Evolutionary conservation across 805 yeast species (phyloP), one percentile per base, ranked within the genome.

Genomic region (Jamesozyma piceae): DNA sequence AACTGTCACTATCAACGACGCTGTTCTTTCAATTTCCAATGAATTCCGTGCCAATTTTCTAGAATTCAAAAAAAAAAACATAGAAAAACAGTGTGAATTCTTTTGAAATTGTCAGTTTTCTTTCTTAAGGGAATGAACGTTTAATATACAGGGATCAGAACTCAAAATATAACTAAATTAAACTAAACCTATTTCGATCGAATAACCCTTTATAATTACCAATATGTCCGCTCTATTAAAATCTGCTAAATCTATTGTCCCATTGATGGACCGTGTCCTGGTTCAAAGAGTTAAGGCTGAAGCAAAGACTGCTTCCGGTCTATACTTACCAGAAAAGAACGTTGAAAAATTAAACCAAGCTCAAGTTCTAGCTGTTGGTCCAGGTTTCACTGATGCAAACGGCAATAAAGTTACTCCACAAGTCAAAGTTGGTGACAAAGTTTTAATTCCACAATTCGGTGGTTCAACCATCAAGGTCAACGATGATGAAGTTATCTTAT

Each of bases 221-320:
- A 24, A 2, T 5, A 61, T 62, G 78, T 67, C 77, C 47, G 74
- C 88, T 39, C 62, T 83, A 51, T 69, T 83, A 63, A 87, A 85
- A 67, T 79, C 85, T 52, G 92, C 86, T 57, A 82, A 87, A 69
- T 76, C 87, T 46, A 82, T 92, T 62, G 80, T 82, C 53, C 98
- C 98, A 50, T 78, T 94, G 55, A 74, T 92, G 55, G 97, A 92
- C 80, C 83, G 98, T 71, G 90, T 92, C 48, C 78, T 92, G 50
- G 96, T 92, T 49, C 97, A 89, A 73, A 84, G 97, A 68, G 69
- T 82, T 62, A 88, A 87, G 74, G 95, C 95, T 46, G 82, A 85
- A 60, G 75, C 90, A 52, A 75, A 88, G 72, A 89, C 97, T 46
- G 83, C 95, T 44, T 80, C 92, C 36, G 97, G 97, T 60, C 77